Conservation (phyloP, 2,329 filamentous ascomycete species). For the Chaetoscypha palmicola region DNA sequence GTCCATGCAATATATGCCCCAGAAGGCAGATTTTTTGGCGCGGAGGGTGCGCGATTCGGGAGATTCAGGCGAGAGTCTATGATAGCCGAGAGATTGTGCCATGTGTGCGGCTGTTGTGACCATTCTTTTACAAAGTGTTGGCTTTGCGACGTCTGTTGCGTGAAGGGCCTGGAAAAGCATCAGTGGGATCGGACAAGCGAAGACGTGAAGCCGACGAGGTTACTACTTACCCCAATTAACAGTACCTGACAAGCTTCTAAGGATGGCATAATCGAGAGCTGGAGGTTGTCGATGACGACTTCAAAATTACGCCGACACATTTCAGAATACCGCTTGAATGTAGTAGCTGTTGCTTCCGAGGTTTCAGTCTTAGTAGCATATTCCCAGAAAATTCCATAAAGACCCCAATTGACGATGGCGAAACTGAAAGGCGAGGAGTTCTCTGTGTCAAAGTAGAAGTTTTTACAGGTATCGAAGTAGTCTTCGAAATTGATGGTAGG, state of each 20-base stretch:
- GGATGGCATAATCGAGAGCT: background rate
- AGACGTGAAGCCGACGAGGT: background rate
- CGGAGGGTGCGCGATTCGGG: constrained; percentile 3
- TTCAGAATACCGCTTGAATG: background rate
- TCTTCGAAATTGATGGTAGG: background rate
- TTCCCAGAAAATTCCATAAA: constrained; percentile 11
- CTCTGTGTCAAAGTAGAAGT: background rate
- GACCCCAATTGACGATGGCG: constrained; percentile 13
- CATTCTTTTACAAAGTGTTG: constrained; percentile 5
- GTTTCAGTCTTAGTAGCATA: background rate
- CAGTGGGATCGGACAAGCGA: background rate
- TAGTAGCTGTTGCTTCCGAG: background rate
- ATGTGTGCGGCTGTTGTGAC: constrained; percentile 9
- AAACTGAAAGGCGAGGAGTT: constrained; percentile 4
- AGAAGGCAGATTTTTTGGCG: constrained; percentile 10
- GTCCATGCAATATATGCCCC: constrained; percentile 14
- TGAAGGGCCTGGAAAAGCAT: background rate
- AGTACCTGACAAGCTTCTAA: background rate
- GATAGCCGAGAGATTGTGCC: constrained; percentile 6
- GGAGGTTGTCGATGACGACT: background rate
- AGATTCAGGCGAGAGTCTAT: constrained; percentile 4
- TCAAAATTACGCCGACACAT: background rate
- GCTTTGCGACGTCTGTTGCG: constrained; percentile 4
- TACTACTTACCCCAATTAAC: background rate
- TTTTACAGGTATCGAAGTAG: background rate